Percentiles rank a stretch among this genome's conserved stretches.
These are phyloP conservation scores for Amoebophrya sp. DNA, from an alignment of 169 alveolate species.

Conservation along the genomic window DNA sequence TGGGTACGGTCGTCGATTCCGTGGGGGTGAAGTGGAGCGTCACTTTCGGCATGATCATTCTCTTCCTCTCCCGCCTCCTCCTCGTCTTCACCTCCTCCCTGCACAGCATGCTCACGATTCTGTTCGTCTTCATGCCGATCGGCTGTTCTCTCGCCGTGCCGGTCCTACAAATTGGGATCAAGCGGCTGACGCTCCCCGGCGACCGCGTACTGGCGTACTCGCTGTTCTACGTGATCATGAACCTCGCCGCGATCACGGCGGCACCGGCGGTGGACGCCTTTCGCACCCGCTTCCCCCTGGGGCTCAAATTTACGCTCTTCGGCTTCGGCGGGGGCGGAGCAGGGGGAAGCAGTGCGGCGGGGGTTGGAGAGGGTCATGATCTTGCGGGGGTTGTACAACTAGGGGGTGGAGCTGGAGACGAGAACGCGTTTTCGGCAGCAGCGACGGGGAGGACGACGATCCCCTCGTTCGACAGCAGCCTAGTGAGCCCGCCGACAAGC, in stretches of 20 bases:
- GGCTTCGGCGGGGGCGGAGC: too few relatives aligned
- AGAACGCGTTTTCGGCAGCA: too few relatives aligned
- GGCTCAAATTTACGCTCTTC: too few relatives aligned
- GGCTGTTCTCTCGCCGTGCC: constrained; percentile 17
- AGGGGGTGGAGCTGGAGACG: too few relatives aligned
- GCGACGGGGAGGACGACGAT: too few relatives aligned
- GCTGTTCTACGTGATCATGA: constrained; percentile 15
- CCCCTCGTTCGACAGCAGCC: too few relatives aligned
- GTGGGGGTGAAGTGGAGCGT: constrained; percentile 16
- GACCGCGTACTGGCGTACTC: constrained; percentile 10
- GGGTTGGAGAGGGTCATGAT: too few relatives aligned
- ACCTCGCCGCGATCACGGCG: constrained; percentile 12
- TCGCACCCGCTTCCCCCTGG: background rate
- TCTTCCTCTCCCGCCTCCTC: background rate
- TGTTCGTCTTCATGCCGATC: constrained; percentile 13
- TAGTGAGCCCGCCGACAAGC: too few relatives aligned
- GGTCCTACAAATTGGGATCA: constrained; percentile 15
- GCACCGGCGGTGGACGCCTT: constrained; percentile 14
- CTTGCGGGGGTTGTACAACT: too few relatives aligned
- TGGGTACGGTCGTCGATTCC: constrained; percentile 18
- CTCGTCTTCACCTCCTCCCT: background rate
- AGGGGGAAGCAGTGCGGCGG: too few relatives aligned
- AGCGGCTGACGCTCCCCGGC: constrained; percentile 6
- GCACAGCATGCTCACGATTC: background rate
- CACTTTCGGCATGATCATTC: constrained; percentile 12